These are phyloP conservation scores for Solanum verrucosum DNA, from an alignment of 257 asterid genomes.

Conservation along the genomic window DNA sequence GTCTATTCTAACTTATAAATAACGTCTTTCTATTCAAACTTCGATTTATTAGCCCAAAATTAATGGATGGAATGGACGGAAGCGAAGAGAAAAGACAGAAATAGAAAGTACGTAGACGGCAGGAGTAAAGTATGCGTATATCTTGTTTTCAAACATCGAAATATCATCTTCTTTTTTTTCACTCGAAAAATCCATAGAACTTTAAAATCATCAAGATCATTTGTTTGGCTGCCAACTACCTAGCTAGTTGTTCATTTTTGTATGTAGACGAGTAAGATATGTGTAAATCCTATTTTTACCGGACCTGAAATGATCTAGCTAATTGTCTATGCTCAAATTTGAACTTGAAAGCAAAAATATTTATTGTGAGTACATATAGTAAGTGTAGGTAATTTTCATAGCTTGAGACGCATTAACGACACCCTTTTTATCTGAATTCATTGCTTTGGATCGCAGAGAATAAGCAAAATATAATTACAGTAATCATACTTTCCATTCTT, in stretches of 20 bases:
- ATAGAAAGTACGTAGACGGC: no score
- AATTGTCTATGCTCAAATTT: no score
- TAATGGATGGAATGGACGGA: background rate
- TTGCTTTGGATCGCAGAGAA: background rate
- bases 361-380: no score
- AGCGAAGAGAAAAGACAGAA: background rate
- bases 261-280: background rate
- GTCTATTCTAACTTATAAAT: background rate
- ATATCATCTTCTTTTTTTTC: background rate
- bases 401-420: no score
- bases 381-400: no score
- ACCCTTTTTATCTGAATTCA: no score
- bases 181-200: background rate
- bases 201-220: background rate
- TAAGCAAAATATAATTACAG: background rate
- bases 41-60: background rate
- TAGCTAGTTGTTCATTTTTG: background rate
- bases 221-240: background rate
- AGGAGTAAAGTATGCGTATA: no score
- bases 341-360: no score
- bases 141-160: background rate
- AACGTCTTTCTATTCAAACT: background rate
- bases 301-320: no score
- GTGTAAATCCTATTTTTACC: background rate
- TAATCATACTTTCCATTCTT: background rate